Percentiles rank a stretch among this genome's conserved stretches.
phyloP scores from a whole-genome alignment of 2,329 filamentous ascomycete species.

The Colletotrichum simmondsii region DNA sequence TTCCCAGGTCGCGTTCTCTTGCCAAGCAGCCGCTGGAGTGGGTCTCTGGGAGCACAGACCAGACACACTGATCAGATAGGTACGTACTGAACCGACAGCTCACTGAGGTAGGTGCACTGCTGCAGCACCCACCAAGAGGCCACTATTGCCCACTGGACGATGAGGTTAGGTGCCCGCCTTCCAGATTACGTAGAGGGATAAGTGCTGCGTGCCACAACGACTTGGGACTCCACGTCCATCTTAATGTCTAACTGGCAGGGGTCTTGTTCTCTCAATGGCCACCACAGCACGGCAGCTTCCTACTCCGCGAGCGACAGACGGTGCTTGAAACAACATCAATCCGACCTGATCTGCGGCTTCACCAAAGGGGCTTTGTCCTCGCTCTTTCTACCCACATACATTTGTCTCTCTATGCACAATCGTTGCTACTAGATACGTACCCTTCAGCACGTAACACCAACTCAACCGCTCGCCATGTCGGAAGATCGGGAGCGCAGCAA shows the following conservation, averaged over 20 bases:
- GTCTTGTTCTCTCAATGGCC: slow-evolving; percentile 14
- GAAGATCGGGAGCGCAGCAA: slow-evolving; percentile 65
- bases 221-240: neutral
- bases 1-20: slow-evolving; percentile 31
- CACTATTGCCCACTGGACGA: neutral
- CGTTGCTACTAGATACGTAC: neutral
- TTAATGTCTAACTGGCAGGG: slow-evolving; percentile 14
- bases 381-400: neutral
- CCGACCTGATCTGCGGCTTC: neutral
- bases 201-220: neutral
- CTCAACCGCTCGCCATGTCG: slow-evolving; percentile 58
- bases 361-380: slow-evolving; percentile 10
- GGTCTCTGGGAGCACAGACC: slow-evolving; percentile 24
- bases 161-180: neutral
- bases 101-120: neutral
- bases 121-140: neutral
- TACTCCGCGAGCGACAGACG: slow-evolving; percentile 9
- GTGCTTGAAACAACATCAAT: slow-evolving; percentile 30
- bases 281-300: slow-evolving; percentile 26
- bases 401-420: neutral
- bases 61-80: neutral
- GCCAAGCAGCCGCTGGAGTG: slow-evolving; percentile 22
- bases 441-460: neutral
- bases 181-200: slow-evolving; percentile 29
- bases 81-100: slow-evolving; percentile 14